Percentiles rank a stretch among this genome's conserved stretches.
These are phyloP conservation scores for Kalaharituber pfeilii DNA, from an alignment of 2,329 filamentous ascomycete genomes.

Conservation along the genomic window DNA sequence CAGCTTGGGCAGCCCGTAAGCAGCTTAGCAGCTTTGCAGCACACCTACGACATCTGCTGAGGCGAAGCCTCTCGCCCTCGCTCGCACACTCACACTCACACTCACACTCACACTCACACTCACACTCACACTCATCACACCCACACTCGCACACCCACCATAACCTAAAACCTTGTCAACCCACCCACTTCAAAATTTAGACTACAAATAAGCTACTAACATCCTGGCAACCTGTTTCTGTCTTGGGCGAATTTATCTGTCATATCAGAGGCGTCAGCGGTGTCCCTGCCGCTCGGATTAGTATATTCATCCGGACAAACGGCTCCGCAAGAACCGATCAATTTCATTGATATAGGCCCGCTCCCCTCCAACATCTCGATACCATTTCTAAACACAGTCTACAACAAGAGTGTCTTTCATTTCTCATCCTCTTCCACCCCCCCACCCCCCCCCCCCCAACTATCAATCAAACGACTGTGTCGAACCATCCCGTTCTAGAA, in stretches of 20 bases:
- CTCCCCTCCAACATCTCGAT: not conserved
- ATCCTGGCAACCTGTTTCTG: not conserved
- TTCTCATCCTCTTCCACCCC: too few species aligned
- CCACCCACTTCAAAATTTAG: not conserved
- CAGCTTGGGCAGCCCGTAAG: not conserved
- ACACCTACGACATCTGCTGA: not conserved
- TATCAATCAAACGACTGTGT: too few species aligned
- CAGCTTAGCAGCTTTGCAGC: not conserved
- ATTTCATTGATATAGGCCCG: not conserved
- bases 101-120: too few species aligned
- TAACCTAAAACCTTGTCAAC: too few species aligned
- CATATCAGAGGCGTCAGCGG: not conserved
- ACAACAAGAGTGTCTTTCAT: too few species aligned
- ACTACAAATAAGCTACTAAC: not conserved
- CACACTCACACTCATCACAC: too few species aligned
- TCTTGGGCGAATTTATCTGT: not conserved
- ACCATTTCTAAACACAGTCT: too few species aligned
- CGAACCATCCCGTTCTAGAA: too few species aligned
- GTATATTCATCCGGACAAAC: conserved; percentile 1
- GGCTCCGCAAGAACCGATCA: not conserved
- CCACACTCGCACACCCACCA: conserved; percentile 24
- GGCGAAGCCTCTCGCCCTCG: not conserved
- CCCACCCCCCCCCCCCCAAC: too few species aligned
- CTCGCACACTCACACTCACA: too few species aligned
- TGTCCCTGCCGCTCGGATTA: conserved; percentile 6